Conservation (phyloP, 1,139 yeast species). For the Candida sp. region DNA sequence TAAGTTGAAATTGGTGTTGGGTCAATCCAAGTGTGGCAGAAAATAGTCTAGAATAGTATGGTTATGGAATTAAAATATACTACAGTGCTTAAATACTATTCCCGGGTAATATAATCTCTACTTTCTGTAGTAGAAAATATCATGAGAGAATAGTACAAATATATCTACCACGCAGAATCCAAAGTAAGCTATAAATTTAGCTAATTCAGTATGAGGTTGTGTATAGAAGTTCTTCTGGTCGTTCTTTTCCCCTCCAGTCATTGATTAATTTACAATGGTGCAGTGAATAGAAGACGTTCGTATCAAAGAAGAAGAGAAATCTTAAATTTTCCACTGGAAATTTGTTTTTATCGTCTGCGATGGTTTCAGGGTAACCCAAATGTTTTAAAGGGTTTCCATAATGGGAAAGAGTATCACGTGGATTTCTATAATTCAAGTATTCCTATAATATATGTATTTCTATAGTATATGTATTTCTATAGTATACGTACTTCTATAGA, state of each 20-base stretch:
- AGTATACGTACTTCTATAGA: too few relatives aligned
- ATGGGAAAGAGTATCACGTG: not conserved
- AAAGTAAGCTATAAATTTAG: constrained; percentile 22
- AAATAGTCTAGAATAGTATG: too few relatives aligned
- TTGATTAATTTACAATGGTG: constrained; percentile 44
- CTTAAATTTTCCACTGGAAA: not conserved
- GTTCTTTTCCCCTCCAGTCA: constrained; percentile 50
- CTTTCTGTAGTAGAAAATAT: too few relatives aligned
- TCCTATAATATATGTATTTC: too few relatives aligned
- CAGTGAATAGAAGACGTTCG: constrained; percentile 63
- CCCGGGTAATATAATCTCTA: too few relatives aligned
- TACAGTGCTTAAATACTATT: too few relatives aligned
- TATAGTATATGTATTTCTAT: too few relatives aligned
- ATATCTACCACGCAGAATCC: constrained; percentile 39
- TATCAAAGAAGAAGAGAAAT: constrained; percentile 31
- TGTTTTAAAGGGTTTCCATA: not conserved
- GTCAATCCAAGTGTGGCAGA: too few relatives aligned
- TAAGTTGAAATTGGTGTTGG: too few relatives aligned
- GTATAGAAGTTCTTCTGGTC: constrained; percentile 29
- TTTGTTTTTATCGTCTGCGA: not conserved
- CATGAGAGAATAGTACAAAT: constrained; percentile 4
- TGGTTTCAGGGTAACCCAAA: not conserved
- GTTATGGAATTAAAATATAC: too few relatives aligned
- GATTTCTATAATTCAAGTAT: not conserved
- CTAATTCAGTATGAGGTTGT: constrained; percentile 38